Conservation (phyloP, 2,329 filamentous ascomycete genomes). For the Fusarium sororula region DNA sequence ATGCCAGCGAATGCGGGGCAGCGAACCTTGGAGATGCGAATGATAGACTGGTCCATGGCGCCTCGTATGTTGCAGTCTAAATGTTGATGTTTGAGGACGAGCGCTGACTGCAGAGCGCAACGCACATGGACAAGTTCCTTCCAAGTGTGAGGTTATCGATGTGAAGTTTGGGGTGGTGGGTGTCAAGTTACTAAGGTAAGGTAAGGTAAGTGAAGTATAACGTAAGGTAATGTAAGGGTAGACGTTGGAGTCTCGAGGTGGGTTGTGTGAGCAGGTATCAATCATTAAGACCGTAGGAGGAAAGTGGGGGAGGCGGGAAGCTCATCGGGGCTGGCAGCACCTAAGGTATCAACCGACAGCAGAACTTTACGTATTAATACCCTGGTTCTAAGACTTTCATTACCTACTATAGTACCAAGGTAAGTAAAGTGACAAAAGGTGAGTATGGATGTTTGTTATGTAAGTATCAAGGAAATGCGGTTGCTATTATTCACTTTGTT, state of each 20-base stretch:
- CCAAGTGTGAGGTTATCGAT: background rate
- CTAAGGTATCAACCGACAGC: background rate
- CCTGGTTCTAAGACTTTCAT: background rate
- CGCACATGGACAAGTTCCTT: constrained; percentile 25
- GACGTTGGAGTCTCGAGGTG: constrained; percentile 23
- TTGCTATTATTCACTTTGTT: background rate
- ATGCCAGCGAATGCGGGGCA: constrained; percentile 36
- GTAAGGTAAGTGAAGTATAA: background rate
- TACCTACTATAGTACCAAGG: background rate
- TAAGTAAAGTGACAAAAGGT: background rate
- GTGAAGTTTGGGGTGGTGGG: background rate
- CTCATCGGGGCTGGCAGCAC: background rate
- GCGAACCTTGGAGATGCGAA: constrained; percentile 83
- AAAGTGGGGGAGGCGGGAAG: constrained; percentile 27
- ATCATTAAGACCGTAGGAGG: constrained; percentile 24
- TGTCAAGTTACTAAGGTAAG: background rate
- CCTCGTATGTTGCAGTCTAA: constrained; percentile 27
- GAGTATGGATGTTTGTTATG: background rate
- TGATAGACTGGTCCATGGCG: constrained; percentile 78
- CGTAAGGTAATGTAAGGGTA: background rate
- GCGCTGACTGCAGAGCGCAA: constrained; percentile 9
- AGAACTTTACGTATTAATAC: background rate
- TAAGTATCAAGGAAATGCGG: background rate
- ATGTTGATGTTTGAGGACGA: background rate
- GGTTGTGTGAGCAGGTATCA: constrained; percentile 10